Evolutionary conservation across 2,329 filamentous ascomycete genomes (phyloP).

Genomic region (Colletotrichum sp.): DNA sequence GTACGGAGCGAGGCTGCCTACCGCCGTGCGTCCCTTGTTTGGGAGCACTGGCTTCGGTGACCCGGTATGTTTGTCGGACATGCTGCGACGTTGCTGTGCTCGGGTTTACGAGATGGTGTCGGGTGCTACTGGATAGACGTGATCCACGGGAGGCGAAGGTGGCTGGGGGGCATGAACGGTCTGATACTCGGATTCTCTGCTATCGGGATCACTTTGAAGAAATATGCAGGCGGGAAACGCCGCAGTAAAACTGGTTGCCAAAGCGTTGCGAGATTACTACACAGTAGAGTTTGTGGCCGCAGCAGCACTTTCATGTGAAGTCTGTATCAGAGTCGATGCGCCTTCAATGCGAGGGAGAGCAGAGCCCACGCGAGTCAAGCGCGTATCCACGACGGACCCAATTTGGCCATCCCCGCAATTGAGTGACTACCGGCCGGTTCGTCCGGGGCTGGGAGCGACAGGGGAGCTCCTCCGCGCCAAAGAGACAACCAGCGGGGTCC

Average conservation of each 20-base stretch:
- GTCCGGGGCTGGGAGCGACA: not conserved
- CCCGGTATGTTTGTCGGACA: not conserved
- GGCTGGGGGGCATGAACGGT: not conserved
- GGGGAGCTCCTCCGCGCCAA: not conserved
- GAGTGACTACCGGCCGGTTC: not conserved
- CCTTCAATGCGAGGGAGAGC: not conserved
- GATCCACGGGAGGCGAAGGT: not conserved
- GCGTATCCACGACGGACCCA: not conserved
- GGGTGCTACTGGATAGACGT: not conserved
- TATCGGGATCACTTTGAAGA: not conserved
- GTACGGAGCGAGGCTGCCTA: constrained; percentile 1
- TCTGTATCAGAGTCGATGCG: not conserved
- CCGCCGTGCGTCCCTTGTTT: not conserved
- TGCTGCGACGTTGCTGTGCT: not conserved
- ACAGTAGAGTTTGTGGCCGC: not conserved
- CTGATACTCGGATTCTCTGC: not conserved
- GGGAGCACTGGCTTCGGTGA: not conserved
- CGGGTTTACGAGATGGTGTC: not conserved
- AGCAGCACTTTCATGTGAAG: not conserved
- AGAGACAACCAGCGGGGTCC: not conserved
- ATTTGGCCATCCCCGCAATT: not conserved
- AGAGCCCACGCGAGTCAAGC: constrained; percentile 1
- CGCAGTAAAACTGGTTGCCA: not conserved
- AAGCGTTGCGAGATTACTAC: not conserved
- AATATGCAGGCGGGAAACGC: not conserved